Evolutionary conservation across 1,284 basidiomycete species (phyloP), one percentile per base, ranked within the genome.

Genomic region (Cryptococcus floricola): DNA sequence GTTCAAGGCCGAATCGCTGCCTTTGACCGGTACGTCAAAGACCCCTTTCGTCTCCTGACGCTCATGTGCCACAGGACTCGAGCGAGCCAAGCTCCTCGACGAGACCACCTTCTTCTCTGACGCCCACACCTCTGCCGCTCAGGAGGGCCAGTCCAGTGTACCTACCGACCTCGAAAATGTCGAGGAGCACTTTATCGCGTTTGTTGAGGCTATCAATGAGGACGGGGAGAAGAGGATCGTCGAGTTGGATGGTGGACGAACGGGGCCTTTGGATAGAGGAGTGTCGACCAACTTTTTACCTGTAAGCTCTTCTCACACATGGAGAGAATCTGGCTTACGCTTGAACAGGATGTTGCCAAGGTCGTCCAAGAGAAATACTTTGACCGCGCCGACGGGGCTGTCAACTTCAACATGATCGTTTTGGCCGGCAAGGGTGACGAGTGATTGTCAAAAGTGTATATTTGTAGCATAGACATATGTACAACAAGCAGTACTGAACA

Each of bases 131-230:
- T 80, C 84, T 23, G 83, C 84, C 0, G 88, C 89, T 0, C 79
- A 80, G 1, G 70, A 81, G 0, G 89, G 89, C 13, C 89, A 93
- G 74, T 84, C 84, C 4, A 79, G 81, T 0, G 81, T 76, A 4
- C 78, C 79, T 7, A 76, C 84, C 23, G 71, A 73, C 19, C 61
- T 71, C 3, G 80, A 88, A 49, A 34, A 34, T 10, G 88, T 87
- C 1, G 81, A 90, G 64, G 80, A 89, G 18, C 91, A 94, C 76
- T 94, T 92, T 66, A 88, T 88, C 5, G 86, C 87, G 64, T 95
- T 94, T 68, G 83, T 94, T 41, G 81, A 82, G 62, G 87, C 85
- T 0, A 61, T 69, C 47, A 73, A 65, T 46, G 64, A 57, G 42
- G 62, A 73, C 8, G 70, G 65, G 52, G 66, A 76, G 54, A 64